These are phyloP conservation scores for Cladosporium sp. DNA, from an alignment of 2,329 filamentous ascomycete species.

Conservation along the genomic window DNA sequence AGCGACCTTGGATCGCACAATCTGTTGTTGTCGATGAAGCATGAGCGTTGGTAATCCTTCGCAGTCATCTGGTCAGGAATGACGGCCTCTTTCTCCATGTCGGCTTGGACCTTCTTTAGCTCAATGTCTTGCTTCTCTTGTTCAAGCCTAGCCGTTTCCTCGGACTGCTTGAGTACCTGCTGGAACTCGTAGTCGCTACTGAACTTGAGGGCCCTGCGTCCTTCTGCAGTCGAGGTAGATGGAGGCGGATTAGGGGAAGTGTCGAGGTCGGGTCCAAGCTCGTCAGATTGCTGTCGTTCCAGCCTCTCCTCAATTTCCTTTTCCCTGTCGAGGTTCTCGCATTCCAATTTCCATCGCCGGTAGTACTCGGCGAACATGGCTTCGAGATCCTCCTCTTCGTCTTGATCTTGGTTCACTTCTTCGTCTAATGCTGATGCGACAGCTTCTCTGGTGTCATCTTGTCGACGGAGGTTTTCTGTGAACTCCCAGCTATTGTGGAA, in stretches of 20 bases:
- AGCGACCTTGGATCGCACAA: conserved; percentile 62
- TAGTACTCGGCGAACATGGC: conserved; percentile 36
- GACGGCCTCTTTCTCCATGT: conserved; percentile 71
- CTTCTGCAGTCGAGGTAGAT: conserved; percentile 48
- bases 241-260: conserved; percentile 20
- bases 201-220: conserved; percentile 51
- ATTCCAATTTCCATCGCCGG: conserved; percentile 38
- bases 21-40: conserved; percentile 64
- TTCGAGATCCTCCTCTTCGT: conserved; percentile 25
- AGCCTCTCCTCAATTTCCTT: conserved; percentile 36
- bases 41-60: conserved; percentile 54
- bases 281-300: conserved; percentile 32
- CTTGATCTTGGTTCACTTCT: conserved; percentile 26
- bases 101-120: conserved; percentile 64
- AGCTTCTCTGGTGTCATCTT: conserved; percentile 32
- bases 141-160: conserved; percentile 66
- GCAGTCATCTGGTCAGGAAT: conserved; percentile 66
- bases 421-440: conserved; percentile 29
- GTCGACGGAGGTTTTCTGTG: conserved; percentile 34
- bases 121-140: conserved; percentile 51
- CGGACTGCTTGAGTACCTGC: conserved; percentile 66
- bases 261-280: conserved; percentile 45
- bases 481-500: conserved; percentile 38
- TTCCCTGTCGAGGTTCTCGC: conserved; percentile 38
- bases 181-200: conserved; percentile 71